Evolutionary conservation across 257 asterid genomes (phyloP), one percentile per base, ranked within the genome.

Genomic region (Thymus mandschuricus): DNA sequence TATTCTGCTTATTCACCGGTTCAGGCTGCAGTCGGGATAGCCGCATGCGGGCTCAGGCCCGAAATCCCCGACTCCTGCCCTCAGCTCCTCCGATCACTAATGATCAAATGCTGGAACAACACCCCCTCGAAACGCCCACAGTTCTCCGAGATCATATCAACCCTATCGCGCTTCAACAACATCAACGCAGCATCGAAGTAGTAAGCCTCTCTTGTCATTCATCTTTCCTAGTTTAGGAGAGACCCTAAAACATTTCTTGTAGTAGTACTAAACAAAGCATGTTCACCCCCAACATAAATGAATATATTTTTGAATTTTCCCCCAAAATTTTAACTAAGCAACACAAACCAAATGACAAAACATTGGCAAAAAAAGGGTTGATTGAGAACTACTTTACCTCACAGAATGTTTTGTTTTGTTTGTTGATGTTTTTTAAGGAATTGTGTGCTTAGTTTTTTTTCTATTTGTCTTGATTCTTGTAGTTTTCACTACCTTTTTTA

Each of bases 21-120:
- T 56, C 98, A 92, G 73, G 99, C 99, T 51, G 99, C 99, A 28
- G 99, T 95, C 3, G 98, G 99, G 63, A 95, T 95, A 75, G 98
- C 99, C 61, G 99, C 99, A 0, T 95, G 99, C 80, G 98, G 98
- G 61, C 97, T 95, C 38, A 82, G 99, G 71, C 99, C 99, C 29
- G 97, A 89, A 30, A 89, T 95, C 49, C 97, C 99, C 1, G 89
- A 88, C 61, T 80, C 82, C 70, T 95, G 99, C 79, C 96, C 98
- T 30, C 94, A 83, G 58, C 76, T 87, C 58, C 89, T 95, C 3
- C 80, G 84, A 33, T 81, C 84, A 10, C 77, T 95, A 66, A 92
- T 95, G 98, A 79, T 78, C 30, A 92, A 87, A 66, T 92, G 99
- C 82, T 95, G 99, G 99, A 87, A 95, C 84, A 88, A 77, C 58